Percentiles rank a stretch among this genome's conserved stretches.
Evolutionary conservation across 2,329 filamentous ascomycete species (phyloP).

Genomic region (Nemania bipapillata): DNA sequence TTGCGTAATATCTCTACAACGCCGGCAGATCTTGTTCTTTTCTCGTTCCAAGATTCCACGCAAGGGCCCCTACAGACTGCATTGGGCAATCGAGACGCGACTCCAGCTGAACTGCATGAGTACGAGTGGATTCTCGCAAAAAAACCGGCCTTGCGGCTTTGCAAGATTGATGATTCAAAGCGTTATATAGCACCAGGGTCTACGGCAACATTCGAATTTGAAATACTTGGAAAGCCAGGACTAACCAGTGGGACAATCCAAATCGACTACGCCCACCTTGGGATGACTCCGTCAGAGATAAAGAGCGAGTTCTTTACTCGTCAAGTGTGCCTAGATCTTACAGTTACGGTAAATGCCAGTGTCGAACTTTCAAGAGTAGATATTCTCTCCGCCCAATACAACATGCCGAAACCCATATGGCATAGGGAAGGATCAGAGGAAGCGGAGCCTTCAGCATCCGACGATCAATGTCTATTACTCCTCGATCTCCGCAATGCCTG

Average conservation of each 20-base stretch:
- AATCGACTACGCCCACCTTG: conserved; percentile 87
- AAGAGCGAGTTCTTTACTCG: conserved; percentile 83
- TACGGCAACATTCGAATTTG: conserved; percentile 79
- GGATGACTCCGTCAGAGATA: conserved; percentile 73
- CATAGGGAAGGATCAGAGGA: conserved; percentile 54
- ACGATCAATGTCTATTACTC: conserved; percentile 80
- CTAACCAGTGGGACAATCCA: conserved; percentile 82
- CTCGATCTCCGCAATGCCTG: conserved; percentile 90
- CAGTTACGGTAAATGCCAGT: conserved; percentile 90
- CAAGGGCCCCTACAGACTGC: conserved; percentile 80
- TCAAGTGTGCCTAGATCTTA: conserved; percentile 81
- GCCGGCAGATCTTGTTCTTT: conserved; percentile 82
- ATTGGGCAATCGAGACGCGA: conserved; percentile 78
- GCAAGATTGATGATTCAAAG: conserved; percentile 62
- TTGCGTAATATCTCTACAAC: conserved; percentile 77
- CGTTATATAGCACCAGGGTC: conserved; percentile 73
- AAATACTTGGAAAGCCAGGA: conserved; percentile 86
- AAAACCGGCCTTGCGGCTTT: conserved; percentile 73
- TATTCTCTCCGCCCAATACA: conserved; percentile 75
- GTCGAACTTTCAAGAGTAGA: conserved; percentile 85
- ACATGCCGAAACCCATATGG: conserved; percentile 72
- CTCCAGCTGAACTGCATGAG: conserved; percentile 83
- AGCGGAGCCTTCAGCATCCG: conserved; percentile 57
- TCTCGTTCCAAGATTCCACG: conserved; percentile 90
- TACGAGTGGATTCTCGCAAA: conserved; percentile 81